phyloP scores from a whole-genome alignment of 495 filamentous ascomycete species.

The Penicillium turbatum region DNA sequence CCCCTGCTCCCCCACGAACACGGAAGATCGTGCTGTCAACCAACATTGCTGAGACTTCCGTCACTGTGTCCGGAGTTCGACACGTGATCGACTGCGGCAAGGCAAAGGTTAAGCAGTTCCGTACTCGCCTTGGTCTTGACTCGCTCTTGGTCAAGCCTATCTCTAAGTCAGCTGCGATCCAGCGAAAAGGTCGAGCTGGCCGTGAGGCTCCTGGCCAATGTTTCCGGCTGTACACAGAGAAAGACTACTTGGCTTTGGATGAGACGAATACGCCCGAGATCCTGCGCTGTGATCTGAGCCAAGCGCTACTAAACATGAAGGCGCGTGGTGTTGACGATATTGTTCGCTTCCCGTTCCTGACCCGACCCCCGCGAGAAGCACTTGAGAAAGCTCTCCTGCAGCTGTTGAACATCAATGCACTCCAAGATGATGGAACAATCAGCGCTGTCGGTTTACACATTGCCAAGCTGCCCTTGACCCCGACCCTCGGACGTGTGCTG shows the following conservation, averaged over 20 bases:
- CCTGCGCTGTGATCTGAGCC: constrained; percentile 78
- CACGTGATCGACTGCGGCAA: constrained; percentile 93
- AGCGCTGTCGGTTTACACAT: constrained; percentile 71
- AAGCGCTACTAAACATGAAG: constrained; percentile 89
- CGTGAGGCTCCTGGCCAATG: constrained; percentile 89
- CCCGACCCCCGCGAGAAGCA: constrained; percentile 69
- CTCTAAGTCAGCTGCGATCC: constrained; percentile 88
- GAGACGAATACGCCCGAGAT: constrained; percentile 83
- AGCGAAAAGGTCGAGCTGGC: constrained; percentile 87
- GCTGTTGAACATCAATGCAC: constrained; percentile 69
- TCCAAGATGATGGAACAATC: constrained; percentile 68
- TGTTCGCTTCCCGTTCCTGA: constrained; percentile 78
- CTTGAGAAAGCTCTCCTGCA: constrained; percentile 82
- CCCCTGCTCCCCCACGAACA: constrained; percentile 65
- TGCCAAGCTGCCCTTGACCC: constrained; percentile 76
- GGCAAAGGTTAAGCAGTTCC: constrained; percentile 89
- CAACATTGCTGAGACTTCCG: constrained; percentile 97
- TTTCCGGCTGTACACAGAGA: constrained; percentile 83
- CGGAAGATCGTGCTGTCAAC: constrained; percentile 90
- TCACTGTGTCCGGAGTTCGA: constrained; percentile 90
- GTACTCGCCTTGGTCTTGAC: constrained; percentile 77
- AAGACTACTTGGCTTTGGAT: constrained; percentile 65
- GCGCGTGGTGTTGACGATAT: constrained; percentile 84
- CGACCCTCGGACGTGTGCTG: constrained; percentile 74
- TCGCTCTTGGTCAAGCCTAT: constrained; percentile 88